Conservation (phyloP, 331 rosid species). For the Acacia concinna region DNA sequence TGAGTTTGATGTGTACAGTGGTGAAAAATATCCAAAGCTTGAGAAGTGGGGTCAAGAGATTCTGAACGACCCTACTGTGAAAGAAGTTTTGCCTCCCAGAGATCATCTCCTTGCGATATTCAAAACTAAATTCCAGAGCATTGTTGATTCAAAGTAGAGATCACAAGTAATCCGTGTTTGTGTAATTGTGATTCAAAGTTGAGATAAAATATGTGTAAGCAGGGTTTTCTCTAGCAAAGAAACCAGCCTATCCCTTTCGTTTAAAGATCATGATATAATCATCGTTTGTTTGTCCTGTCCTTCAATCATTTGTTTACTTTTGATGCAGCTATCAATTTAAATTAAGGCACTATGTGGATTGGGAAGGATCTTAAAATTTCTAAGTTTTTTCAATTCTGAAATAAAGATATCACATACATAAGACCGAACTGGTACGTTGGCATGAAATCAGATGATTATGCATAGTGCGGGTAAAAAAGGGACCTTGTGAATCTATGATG, state of each 20-base stretch:
- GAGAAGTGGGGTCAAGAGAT: background rate
- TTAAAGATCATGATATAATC: background rate
- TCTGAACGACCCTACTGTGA: background rate
- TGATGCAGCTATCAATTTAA: too few species aligned
- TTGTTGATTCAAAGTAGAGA: conserved; percentile 15
- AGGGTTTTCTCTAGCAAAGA: background rate
- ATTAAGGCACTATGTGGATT: too few species aligned
- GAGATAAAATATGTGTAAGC: background rate
- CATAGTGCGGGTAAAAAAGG: too few species aligned
- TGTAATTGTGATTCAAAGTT: background rate
- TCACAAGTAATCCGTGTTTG: background rate
- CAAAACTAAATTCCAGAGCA: background rate
- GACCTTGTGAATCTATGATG: too few species aligned
- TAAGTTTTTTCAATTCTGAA: too few species aligned
- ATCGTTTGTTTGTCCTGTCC: background rate
- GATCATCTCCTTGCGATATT: background rate
- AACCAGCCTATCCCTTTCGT: background rate
- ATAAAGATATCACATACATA: too few species aligned
- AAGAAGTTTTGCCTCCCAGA: background rate
- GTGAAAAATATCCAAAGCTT: background rate
- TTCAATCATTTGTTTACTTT: too few species aligned
- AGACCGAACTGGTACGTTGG: too few species aligned
- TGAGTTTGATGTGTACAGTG: background rate
- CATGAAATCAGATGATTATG: too few species aligned
- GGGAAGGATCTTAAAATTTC: too few species aligned